Evolutionary conservation across 2,329 filamentous ascomycete species (phyloP).

Genomic region (Penicillium fuscoglaucum): DNA sequence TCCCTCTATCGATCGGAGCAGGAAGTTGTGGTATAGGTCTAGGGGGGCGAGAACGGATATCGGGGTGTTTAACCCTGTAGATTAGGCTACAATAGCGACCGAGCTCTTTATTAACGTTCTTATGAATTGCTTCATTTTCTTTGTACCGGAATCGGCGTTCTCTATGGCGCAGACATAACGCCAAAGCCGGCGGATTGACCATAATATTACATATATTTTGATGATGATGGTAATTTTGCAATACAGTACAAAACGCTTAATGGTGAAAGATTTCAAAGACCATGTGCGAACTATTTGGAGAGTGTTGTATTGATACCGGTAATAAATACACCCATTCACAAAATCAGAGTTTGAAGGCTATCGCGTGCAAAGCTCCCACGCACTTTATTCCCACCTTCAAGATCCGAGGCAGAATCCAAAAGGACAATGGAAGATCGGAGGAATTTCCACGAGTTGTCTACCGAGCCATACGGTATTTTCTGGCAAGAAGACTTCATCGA

Average conservation of each 20-base stretch:
- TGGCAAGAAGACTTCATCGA: slow-evolving; percentile 53
- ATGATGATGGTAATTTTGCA: neutral
- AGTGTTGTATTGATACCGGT: neutral
- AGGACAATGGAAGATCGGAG: neutral
- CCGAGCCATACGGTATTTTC: slow-evolving; percentile 30
- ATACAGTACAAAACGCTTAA: neutral
- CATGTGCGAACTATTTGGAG: accelerated
- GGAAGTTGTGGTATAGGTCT: no score
- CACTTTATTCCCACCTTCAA: neutral
- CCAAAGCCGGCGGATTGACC: neutral
- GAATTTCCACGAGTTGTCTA: slow-evolving; percentile 28
- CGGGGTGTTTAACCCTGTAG: no score
- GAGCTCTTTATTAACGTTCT: neutral
- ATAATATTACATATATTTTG: neutral
- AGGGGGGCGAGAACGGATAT: no score
- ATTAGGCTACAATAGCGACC: no score
- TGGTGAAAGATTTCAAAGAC: neutral
- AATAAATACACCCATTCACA: neutral
- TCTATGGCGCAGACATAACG: neutral
- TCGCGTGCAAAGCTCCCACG: neutral
- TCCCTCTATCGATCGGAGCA: no score
- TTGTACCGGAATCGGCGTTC: neutral
- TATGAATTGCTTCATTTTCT: neutral
- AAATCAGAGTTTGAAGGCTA: slow-evolving; percentile 9
- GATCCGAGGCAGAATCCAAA: neutral